Percentiles rank a stretch among this genome's conserved stretches.
These are phyloP conservation scores for Termitomyces sp. DNA, from an alignment of 768 basidiomycete species.

Conservation along the genomic window DNA sequence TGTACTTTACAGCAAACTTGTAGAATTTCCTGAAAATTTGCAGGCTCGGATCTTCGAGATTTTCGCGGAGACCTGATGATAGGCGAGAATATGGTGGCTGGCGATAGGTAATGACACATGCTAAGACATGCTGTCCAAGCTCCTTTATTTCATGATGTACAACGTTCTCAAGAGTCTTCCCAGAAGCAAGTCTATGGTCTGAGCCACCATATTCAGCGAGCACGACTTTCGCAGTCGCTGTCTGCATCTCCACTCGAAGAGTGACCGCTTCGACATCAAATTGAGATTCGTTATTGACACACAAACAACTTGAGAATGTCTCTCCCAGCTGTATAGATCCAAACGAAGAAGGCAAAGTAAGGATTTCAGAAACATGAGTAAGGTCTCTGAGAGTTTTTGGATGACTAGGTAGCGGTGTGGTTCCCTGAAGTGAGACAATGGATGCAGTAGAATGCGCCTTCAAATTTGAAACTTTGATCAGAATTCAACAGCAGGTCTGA, in stretches of 20 bases:
- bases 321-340: conserved; percentile 88
- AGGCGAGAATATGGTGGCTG: conserved; percentile 54
- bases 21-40: conserved; percentile 86
- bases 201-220: conserved; percentile 61
- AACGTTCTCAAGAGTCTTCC: conserved; percentile 60
- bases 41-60: conserved; percentile 46
- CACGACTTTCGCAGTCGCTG: conserved; percentile 57
- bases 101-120: conserved; percentile 81
- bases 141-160: conserved; percentile 92
- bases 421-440: conserved; percentile 72
- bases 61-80: conserved; percentile 42
- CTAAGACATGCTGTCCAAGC: conserved; percentile 85
- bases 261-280: conserved; percentile 57
- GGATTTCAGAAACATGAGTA: conserved; percentile 70
- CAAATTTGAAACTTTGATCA: conserved; percentile 2
- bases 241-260: conserved; percentile 84
- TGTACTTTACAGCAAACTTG: conserved; percentile 73
- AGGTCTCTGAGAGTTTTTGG: conserved; percentile 84
- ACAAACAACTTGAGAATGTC: conserved; percentile 78
- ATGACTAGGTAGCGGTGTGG: conserved; percentile 61
- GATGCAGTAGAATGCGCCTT: conserved; percentile 72
- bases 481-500: background rate
- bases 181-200: conserved; percentile 41
- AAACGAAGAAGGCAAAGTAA: conserved; percentile 79
- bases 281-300: conserved; percentile 74